phyloP scores from a whole-genome alignment of 208 protist genomes.

The Acanthamoeba castellanii region DNA sequence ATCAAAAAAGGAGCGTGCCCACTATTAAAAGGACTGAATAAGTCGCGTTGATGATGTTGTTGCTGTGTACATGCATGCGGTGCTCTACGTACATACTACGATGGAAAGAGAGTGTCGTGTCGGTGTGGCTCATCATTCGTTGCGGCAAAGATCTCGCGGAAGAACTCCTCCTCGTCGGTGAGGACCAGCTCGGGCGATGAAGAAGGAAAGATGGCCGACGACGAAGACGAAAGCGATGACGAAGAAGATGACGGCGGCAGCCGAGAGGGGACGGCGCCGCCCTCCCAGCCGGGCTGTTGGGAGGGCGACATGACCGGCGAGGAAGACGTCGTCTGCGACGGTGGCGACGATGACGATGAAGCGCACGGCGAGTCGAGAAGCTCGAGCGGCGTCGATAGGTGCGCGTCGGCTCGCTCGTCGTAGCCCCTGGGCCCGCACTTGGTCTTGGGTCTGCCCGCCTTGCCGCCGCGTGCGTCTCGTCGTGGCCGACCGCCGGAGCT shows the following conservation, averaged over 20 bases:
- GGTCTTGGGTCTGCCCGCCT: background rate
- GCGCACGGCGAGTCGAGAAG: background rate
- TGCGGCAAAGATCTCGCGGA: constrained; percentile 19
- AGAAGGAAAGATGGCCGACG: background rate
- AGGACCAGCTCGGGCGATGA: background rate
- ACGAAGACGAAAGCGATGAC: background rate
- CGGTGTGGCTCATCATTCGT: background rate
- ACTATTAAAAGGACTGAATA: no score
- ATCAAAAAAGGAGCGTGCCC: no score
- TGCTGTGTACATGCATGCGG: background rate
- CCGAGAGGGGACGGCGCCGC: background rate
- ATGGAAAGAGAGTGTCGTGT: no score
- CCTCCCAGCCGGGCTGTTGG: background rate
- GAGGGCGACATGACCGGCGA: background rate
- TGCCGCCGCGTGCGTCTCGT: background rate
- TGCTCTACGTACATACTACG: background rate
- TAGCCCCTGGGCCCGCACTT: background rate
- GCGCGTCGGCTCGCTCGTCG: background rate
- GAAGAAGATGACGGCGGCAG: background rate
- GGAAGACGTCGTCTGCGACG: background rate
- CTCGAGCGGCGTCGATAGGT: background rate
- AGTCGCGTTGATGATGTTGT: no score
- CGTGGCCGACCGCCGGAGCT: no score
- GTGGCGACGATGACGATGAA: background rate
- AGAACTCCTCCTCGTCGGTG: constrained; percentile 33